Evolutionary conservation across 176 grass and related monocot species (phyloP).

Genomic region (Phoenix dactylifera): DNA sequence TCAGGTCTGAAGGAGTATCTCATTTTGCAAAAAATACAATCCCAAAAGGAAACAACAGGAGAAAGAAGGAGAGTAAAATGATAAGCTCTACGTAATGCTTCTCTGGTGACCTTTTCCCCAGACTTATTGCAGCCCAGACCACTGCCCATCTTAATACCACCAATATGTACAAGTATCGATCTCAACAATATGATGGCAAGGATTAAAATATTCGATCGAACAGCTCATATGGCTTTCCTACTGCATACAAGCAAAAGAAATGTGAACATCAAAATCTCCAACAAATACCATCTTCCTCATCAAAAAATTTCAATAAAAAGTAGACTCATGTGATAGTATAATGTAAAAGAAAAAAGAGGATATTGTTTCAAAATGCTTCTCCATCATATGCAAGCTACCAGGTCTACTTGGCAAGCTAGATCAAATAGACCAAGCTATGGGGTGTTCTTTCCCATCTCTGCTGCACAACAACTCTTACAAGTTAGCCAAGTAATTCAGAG

Average conservation of each 20-base stretch:
- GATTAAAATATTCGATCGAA: neutral
- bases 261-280: too few species aligned
- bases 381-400: too few species aligned
- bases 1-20: constrained; percentile 93
- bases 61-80: constrained; percentile 51
- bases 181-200: constrained; percentile 1
- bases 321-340: too few species aligned
- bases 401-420: too few species aligned
- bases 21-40: constrained; percentile 88
- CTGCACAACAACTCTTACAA: too few species aligned
- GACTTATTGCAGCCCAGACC: constrained; percentile 3
- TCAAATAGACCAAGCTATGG: too few species aligned
- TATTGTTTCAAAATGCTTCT: too few species aligned
- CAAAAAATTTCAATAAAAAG: too few species aligned
- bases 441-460: too few species aligned
- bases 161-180: neutral
- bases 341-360: too few species aligned
- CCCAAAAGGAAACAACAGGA: constrained; percentile 76
- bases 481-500: too few species aligned
- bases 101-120: constrained; percentile 28
- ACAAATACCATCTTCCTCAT: too few species aligned
- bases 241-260: constrained; percentile 7
- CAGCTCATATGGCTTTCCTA: neutral
- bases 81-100: constrained; percentile 50
- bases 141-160: constrained; percentile 8